Evolutionary conservation across 306 rosid genomes (phyloP).

Genomic region (Rosa lucieae): DNA sequence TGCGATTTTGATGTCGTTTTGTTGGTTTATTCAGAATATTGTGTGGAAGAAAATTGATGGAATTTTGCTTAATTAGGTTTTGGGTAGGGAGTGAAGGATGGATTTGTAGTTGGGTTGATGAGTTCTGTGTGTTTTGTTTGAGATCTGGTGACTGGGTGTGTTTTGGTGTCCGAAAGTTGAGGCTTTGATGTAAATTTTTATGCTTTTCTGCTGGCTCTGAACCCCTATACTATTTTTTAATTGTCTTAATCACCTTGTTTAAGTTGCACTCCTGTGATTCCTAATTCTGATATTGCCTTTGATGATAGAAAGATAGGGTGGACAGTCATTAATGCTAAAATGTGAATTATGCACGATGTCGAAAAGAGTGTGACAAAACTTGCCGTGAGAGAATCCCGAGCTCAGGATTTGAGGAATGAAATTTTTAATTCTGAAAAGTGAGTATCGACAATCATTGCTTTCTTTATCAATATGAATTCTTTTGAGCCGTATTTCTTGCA

Average conservation of each 20-base stretch:
- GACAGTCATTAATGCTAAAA: conserved; percentile 19
- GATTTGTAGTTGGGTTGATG: conserved; percentile 6
- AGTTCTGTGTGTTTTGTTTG: conserved; percentile 12
- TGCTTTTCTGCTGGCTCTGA: background rate
- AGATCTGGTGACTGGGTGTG: conserved; percentile 22
- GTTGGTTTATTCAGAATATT: too few relatives aligned
- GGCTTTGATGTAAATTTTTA: background rate
- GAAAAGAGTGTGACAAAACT: conserved; percentile 83
- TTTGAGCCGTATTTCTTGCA: background rate
- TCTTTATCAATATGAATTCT: background rate
- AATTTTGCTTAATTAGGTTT: too few relatives aligned
- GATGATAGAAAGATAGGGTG: background rate
- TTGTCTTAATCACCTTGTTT: background rate
- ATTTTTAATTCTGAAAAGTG: conserved; percentile 91
- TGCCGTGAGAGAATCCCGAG: conserved; percentile 84
- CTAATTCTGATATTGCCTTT: background rate
- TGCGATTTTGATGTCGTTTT: too few relatives aligned
- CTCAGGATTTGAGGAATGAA: conserved; percentile 92
- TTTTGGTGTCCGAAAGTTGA: background rate
- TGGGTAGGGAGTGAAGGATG: background rate
- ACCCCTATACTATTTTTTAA: too few relatives aligned
- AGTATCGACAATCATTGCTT: conserved; percentile 27
- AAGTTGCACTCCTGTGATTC: background rate
- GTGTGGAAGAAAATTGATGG: too few relatives aligned
- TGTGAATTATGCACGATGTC: conserved; percentile 55